A percentile compares a stretch with the other conserved stretches of the same genome.
These are phyloP conservation scores for Cymodocea nodosa DNA, from an alignment of 116 monocot genomes.

Conservation along the genomic window DNA sequence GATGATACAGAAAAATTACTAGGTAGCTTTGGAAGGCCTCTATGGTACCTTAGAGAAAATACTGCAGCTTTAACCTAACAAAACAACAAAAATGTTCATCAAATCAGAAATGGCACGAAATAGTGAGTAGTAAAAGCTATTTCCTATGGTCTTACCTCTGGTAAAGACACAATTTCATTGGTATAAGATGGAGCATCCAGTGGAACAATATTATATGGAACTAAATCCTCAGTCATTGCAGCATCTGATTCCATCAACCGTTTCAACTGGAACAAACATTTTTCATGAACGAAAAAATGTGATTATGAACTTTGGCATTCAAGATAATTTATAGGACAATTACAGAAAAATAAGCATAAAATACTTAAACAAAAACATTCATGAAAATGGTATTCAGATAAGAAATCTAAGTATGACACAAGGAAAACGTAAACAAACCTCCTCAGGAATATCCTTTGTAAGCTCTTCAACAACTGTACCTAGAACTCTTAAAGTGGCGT, in stretches of 20 bases:
- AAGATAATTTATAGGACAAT: not conserved
- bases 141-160: conserved; percentile 35
- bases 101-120: not conserved
- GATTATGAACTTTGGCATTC: not conserved
- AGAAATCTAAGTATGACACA: not conserved
- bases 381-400: not conserved
- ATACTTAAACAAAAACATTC: not conserved
- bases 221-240: conserved; percentile 66
- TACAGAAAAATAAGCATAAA: not conserved
- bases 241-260: conserved; percentile 88
- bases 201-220: conserved; percentile 91
- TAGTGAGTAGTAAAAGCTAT: not conserved
- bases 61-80: conserved; percentile 71
- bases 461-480: conserved; percentile 82
- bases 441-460: conserved; percentile 71
- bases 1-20: conserved; percentile 43
- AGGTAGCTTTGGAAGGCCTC: conserved; percentile 70
- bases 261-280: conserved; percentile 45
- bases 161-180: conserved; percentile 53
- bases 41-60: conserved; percentile 54
- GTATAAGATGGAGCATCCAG: conserved; percentile 65
- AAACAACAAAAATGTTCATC: not conserved
- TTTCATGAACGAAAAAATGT: not conserved
- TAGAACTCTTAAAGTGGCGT: conserved; percentile 82
- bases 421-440: conserved; percentile 27